phyloP scores from a whole-genome alignment of 2,329 filamentous ascomycete genomes.

The Alternaria sp. region DNA sequence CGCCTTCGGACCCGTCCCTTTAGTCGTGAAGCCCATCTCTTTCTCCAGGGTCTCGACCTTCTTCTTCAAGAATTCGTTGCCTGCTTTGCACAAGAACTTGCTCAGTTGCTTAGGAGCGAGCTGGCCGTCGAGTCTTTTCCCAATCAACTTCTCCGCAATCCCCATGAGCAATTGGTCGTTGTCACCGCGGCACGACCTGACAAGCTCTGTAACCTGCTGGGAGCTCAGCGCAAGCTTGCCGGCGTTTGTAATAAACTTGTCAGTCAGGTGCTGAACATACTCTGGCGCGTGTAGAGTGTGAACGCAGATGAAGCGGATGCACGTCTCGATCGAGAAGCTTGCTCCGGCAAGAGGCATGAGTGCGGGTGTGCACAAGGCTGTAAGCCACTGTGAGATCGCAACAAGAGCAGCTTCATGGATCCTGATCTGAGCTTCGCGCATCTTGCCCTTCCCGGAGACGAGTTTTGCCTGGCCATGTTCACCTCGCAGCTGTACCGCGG shows the following conservation, averaged over 20 bases:
- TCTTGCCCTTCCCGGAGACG: neutral
- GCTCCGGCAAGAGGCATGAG: neutral
- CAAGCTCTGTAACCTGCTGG: neutral
- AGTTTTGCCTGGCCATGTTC: neutral
- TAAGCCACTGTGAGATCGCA: slow-evolving; percentile 2
- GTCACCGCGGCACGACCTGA: slow-evolving; percentile 4
- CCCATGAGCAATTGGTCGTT: neutral
- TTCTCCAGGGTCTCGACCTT: neutral
- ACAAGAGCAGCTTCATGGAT: slow-evolving; percentile 3
- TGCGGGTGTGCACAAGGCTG: neutral
- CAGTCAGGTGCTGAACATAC: slow-evolving; percentile 3
- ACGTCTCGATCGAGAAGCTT: neutral
- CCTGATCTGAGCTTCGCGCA: neutral
- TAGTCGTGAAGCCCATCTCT: neutral
- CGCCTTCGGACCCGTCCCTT: neutral
- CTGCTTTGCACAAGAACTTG: neutral
- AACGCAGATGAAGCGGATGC: slow-evolving; percentile 4
- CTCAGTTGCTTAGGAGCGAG: neutral
- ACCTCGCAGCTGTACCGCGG: neutral
- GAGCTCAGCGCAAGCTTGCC: neutral
- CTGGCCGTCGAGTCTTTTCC: neutral
- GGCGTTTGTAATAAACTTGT: neutral
- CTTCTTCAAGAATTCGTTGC: neutral
- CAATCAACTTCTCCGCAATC: neutral
- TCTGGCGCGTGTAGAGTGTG: neutral